A percentile compares a stretch with the other conserved stretches of the same genome.
Evolutionary conservation across 768 basidiomycete genomes (phyloP).

Genomic region (Lactifluus hygrophoroides): DNA sequence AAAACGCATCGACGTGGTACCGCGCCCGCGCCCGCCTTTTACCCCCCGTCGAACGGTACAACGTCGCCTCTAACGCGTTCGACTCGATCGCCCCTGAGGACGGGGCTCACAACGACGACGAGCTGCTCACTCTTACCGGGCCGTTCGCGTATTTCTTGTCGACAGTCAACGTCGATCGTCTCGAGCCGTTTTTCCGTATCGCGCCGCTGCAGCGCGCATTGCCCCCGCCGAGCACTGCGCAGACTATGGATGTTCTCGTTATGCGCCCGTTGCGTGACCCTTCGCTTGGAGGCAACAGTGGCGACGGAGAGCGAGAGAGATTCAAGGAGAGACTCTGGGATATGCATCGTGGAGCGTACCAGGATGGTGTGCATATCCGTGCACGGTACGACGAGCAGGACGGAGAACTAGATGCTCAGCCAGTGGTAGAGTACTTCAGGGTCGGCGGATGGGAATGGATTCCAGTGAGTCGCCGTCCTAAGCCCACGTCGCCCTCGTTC

Average conservation of each 20-base stretch:
- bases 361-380: conserved; percentile 62
- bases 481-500: not conserved
- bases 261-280: conserved; percentile 66
- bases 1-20: conserved; percentile 71
- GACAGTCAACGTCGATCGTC: conserved; percentile 73
- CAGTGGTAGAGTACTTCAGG: conserved; percentile 70
- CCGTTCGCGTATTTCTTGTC: conserved; percentile 85
- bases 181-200: conserved; percentile 79
- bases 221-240: conserved; percentile 31
- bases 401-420: conserved; percentile 39
- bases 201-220: conserved; percentile 48
- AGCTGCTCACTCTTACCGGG: conserved; percentile 47
- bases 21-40: conserved; percentile 48
- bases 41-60: conserved; percentile 49
- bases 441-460: conserved; percentile 82
- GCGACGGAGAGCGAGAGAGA: conserved; percentile 31
- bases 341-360: conserved; percentile 63
- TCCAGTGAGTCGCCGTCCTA: conserved; percentile 46
- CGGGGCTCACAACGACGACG: conserved; percentile 28
- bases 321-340: conserved; percentile 49
- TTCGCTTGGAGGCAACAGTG: conserved; percentile 33
- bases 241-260: conserved; percentile 64
- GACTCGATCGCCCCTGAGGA: conserved; percentile 30
- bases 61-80: conserved; percentile 43
- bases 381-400: conserved; percentile 41